These are phyloP conservation scores for Kluyveromyces sp. DNA, from an alignment of 1,139 yeast genomes.

Conservation along the genomic window DNA sequence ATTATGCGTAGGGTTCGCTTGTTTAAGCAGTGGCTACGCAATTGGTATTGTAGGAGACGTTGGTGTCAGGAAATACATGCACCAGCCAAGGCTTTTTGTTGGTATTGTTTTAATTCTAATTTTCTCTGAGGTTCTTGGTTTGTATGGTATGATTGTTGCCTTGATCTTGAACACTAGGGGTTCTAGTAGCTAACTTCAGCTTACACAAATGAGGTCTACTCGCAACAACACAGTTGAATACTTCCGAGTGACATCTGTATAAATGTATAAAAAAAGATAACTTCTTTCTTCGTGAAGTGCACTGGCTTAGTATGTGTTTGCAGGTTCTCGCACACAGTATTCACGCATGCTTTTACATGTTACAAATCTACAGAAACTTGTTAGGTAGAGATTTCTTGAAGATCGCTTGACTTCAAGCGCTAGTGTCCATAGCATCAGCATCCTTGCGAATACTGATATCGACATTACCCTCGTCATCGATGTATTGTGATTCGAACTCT, in stretches of 20 bases:
- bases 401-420: constrained; percentile 12
- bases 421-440: constrained; percentile 30
- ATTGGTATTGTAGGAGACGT: constrained; percentile 99
- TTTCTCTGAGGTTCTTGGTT: constrained; percentile 98
- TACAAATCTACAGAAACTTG: constrained; percentile 5
- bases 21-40: constrained; percentile 96
- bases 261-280: neutral
- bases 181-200: constrained; percentile 36
- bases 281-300: neutral
- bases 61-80: constrained; percentile 94
- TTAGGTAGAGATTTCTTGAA: constrained; percentile 11
- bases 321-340: too few species aligned
- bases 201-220: too few species aligned
- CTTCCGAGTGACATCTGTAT: neutral
- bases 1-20: constrained; percentile 88
- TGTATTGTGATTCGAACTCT: constrained; percentile 59
- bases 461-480: constrained; percentile 66
- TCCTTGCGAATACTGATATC: constrained; percentile 31
- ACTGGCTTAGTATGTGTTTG: too few species aligned
- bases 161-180: constrained; percentile 87
- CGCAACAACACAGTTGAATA: too few species aligned
- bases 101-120: constrained; percentile 95
- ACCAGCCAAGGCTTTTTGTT: constrained; percentile 93
- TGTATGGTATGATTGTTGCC: constrained; percentile 74
- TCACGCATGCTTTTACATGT: constrained; percentile 3